Evolutionary conservation across 2,329 filamentous ascomycete genomes (phyloP).

Genomic region (Tothia fuscella): DNA sequence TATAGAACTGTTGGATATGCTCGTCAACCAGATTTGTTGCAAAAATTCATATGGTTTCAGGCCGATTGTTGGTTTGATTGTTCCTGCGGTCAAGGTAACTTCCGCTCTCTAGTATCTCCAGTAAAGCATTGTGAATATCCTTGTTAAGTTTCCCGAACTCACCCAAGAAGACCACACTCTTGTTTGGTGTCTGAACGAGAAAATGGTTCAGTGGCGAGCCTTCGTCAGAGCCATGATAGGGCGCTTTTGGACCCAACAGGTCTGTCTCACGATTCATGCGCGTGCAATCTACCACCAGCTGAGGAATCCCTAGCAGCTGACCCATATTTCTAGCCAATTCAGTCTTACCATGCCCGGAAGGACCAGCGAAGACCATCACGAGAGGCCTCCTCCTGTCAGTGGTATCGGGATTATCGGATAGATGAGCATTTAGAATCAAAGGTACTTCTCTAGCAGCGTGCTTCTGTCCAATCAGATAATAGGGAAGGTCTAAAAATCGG

Average conservation of each 20-base stretch:
- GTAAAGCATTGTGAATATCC: slow-evolving; percentile 30
- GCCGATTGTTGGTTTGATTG: slow-evolving; percentile 27
- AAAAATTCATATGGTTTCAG: slow-evolving; percentile 38
- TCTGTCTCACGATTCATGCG: slow-evolving; percentile 26
- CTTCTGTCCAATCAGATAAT: background rate
- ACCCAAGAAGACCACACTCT: slow-evolving; percentile 37
- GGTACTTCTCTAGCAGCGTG: background rate
- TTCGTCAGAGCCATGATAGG: slow-evolving; percentile 23
- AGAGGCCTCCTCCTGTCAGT: background rate
- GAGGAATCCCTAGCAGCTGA: slow-evolving; percentile 26
- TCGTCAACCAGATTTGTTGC: slow-evolving; percentile 33
- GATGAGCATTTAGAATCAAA: background rate
- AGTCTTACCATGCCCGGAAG: slow-evolving; percentile 39
- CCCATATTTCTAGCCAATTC: slow-evolving; percentile 34
- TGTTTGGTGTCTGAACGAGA: slow-evolving; percentile 26
- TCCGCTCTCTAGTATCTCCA: slow-evolving; percentile 35
- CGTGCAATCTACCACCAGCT: slow-evolving; percentile 30
- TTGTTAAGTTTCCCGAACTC: slow-evolving; percentile 38
- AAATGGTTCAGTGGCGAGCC: slow-evolving; percentile 39
- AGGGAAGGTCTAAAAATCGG: background rate
- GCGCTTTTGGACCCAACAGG: slow-evolving; percentile 31
- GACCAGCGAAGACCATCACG: slow-evolving; percentile 12
- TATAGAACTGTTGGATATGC: slow-evolving; percentile 30
- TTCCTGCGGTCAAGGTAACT: slow-evolving; percentile 23
- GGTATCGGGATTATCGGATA: background rate